Conservation (phyloP, 2,329 filamentous ascomycete species). For the Colletotrichum salicis region DNA sequence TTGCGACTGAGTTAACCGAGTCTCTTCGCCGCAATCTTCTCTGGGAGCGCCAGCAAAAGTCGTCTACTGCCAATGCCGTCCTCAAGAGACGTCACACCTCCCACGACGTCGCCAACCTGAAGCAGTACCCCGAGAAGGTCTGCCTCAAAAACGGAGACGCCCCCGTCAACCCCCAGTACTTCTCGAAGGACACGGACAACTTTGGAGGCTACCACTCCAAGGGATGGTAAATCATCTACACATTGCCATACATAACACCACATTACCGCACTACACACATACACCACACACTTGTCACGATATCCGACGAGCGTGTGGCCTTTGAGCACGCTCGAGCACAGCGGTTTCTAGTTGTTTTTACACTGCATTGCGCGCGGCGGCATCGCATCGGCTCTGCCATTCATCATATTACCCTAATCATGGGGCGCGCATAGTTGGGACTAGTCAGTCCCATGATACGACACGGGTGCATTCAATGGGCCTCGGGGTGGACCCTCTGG, state of each 20-base stretch:
- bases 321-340: slow-evolving; percentile 13
- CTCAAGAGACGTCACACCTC: slow-evolving; percentile 91
- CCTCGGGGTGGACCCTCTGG: neutral
- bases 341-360: slow-evolving; percentile 21
- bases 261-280: slow-evolving; percentile 12
- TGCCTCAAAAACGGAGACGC: slow-evolving; percentile 69
- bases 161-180: slow-evolving; percentile 83
- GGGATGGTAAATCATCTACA: slow-evolving; percentile 72
- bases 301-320: slow-evolving; percentile 27
- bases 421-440: slow-evolving; percentile 6
- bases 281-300: slow-evolving; percentile 27
- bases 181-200: slow-evolving; percentile 74
- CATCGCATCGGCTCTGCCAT: slow-evolving; percentile 28
- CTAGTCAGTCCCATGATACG: neutral
- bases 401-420: slow-evolving; percentile 22
- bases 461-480: neutral
- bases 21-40: slow-evolving; percentile 90
- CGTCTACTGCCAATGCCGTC: slow-evolving; percentile 86
- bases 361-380: slow-evolving; percentile 35
- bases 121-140: slow-evolving; percentile 78
- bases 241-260: slow-evolving; percentile 1
- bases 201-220: slow-evolving; percentile 83
- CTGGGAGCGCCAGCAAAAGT: slow-evolving; percentile 96
- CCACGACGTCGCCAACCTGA: slow-evolving; percentile 88
- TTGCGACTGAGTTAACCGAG: slow-evolving; percentile 92